Percentiles rank a stretch among this genome's conserved stretches.
Evolutionary conservation across 805 yeast genomes (phyloP).

Genomic region (Brettanomyces sp.): DNA sequence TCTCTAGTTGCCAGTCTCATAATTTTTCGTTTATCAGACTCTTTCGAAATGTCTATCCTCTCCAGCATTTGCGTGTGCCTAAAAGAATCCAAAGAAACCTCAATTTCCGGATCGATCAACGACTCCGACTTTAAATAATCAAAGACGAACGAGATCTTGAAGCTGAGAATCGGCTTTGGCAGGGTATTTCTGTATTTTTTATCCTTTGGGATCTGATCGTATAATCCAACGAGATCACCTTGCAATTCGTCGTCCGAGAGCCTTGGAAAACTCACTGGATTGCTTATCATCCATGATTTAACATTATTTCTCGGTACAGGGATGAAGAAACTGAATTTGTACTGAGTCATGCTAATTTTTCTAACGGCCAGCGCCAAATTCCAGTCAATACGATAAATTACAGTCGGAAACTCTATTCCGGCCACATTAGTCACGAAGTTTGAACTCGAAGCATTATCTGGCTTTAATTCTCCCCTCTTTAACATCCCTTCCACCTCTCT

Average conservation of each 20-base stretch:
- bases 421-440: neutral
- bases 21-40: neutral
- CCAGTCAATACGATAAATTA: constrained; percentile 11
- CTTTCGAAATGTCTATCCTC: constrained; percentile 2
- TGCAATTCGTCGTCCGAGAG: neutral
- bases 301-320: constrained; percentile 17
- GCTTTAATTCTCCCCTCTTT: too few relatives aligned
- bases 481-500: neutral
- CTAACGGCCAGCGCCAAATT: constrained; percentile 17
- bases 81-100: constrained; percentile 9
- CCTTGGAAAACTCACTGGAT: constrained; percentile 8
- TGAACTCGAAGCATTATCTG: neutral
- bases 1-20: constrained; percentile 6
- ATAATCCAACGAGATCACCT: too few relatives aligned
- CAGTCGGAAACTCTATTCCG: neutral
- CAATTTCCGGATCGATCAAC: constrained; percentile 7
- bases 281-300: constrained; percentile 7
- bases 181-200: neutral
- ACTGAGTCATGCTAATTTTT: constrained; percentile 8
- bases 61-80: constrained; percentile 3
- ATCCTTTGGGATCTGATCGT: neutral
- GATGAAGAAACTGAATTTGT: constrained; percentile 14
- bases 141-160: constrained; percentile 10
- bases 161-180: constrained; percentile 1
- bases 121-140: constrained; percentile 8